Conservation (phyloP, 2,329 filamentous ascomycete genomes). For the Aspergillus sp. region DNA sequence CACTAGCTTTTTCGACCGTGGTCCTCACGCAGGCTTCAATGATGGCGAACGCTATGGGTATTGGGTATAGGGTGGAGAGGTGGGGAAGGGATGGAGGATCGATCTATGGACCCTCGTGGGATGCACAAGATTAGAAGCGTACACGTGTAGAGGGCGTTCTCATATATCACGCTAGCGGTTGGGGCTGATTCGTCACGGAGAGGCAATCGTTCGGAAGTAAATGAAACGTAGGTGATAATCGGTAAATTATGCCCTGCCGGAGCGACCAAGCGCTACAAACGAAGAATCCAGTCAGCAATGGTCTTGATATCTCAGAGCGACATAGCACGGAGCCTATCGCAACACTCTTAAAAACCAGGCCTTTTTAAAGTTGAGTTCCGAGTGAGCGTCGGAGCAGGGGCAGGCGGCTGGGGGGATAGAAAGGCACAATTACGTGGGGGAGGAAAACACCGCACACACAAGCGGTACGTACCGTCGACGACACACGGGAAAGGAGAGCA, state of each 20-base stretch:
- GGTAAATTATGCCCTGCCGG: conserved; percentile 23
- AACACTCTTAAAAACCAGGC: neutral
- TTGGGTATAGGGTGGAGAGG: conserved; percentile 24
- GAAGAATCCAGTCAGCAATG: conserved; percentile 19
- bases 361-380: neutral
- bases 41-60: conserved; percentile 30
- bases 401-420: neutral
- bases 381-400: conserved; percentile 4
- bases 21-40: conserved; percentile 27
- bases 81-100: conserved; percentile 10
- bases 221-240: conserved; percentile 12
- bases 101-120: conserved; percentile 18
- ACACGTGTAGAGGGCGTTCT: conserved; percentile 13
- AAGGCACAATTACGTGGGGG: conserved; percentile 2
- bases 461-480: conserved; percentile 30
- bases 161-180: conserved; percentile 10
- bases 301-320: neutral
- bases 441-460: neutral
- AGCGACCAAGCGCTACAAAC: conserved; percentile 28
- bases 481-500: conserved; percentile 11
- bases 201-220: conserved; percentile 3
- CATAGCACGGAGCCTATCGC: neutral
- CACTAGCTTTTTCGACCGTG: conserved; percentile 19
- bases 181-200: conserved; percentile 13
- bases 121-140: conserved; percentile 7